phyloP scores from a whole-genome alignment of 805 yeast genomes.

The Ogataea wickerhamii region DNA sequence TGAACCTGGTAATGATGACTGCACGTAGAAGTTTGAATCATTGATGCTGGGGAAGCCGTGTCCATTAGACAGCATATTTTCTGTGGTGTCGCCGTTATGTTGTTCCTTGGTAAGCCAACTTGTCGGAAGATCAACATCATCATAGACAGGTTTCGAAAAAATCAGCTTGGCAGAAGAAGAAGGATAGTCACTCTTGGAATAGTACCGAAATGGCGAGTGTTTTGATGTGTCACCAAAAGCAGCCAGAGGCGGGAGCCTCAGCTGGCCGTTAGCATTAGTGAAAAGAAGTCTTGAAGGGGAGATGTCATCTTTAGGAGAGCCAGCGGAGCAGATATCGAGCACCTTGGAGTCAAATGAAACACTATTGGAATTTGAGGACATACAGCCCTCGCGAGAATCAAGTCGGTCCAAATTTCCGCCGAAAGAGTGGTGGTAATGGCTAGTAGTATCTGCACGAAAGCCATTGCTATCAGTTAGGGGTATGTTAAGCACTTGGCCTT shows the following conservation, averaged over 20 bases:
- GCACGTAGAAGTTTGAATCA: conserved; percentile 16
- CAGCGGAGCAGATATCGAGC: conserved; percentile 12
- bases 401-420: conserved; percentile 3
- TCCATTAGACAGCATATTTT: conserved; percentile 13
- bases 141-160: conserved; percentile 15
- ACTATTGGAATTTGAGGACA: conserved; percentile 9
- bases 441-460: conserved; percentile 1
- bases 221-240: conserved; percentile 12
- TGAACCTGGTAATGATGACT: conserved; percentile 18
- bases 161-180: conserved; percentile 11
- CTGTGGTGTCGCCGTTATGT: conserved; percentile 14
- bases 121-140: conserved; percentile 13
- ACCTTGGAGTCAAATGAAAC: conserved; percentile 15
- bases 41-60: conserved; percentile 14
- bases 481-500: conserved; percentile 11
- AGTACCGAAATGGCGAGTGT: conserved; percentile 15
- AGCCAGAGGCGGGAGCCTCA: conserved; percentile 8
- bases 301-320: conserved; percentile 16
- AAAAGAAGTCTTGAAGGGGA: conserved; percentile 17
- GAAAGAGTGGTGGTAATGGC: conserved; percentile 1
- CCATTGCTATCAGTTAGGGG: conserved; percentile 12
- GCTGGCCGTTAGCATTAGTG: conserved; percentile 11
- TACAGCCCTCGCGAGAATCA: conserved; percentile 10
- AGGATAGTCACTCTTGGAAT: conserved; percentile 11
- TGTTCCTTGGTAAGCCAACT: conserved; percentile 14